These are phyloP conservation scores for Wickerhamiella cacticola DNA, from an alignment of 805 yeast genomes.

Conservation along the genomic window DNA sequence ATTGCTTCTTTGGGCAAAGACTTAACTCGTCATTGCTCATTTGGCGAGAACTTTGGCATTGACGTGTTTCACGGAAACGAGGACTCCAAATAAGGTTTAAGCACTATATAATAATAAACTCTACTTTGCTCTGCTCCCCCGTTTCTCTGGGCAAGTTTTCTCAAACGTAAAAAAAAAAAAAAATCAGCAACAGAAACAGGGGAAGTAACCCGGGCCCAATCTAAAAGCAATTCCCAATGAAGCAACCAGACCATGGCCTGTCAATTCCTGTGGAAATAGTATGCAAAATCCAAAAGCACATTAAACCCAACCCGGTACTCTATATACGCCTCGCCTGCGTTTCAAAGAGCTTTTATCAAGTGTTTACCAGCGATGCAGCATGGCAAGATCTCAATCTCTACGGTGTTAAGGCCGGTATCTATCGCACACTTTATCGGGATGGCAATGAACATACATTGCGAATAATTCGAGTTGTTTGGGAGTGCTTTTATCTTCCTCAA, in stretches of 20 bases:
- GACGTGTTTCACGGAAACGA: conserved; percentile 21
- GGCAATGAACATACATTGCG: too few relatives aligned
- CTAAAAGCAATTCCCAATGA: too few relatives aligned
- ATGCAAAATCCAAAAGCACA: not conserved
- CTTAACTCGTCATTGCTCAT: conserved; percentile 21
- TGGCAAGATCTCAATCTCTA: not conserved
- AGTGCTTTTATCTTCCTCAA: too few relatives aligned
- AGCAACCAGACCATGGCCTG: too few relatives aligned
- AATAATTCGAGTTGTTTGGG: too few relatives aligned
- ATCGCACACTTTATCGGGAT: too few relatives aligned
- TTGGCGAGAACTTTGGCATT: conserved; percentile 14
- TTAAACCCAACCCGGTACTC: not conserved
- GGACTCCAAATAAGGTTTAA: conserved; percentile 20
- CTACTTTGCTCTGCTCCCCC: too few relatives aligned
- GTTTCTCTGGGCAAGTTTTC: too few relatives aligned
- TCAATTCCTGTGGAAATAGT: not conserved
- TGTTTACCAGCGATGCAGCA: not conserved
- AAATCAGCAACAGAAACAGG: too few relatives aligned
- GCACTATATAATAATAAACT: too few relatives aligned
- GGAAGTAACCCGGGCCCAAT: too few relatives aligned
- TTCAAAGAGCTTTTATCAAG: not conserved
- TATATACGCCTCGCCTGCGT: not conserved
- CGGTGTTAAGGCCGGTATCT: not conserved
- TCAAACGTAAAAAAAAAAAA: too few relatives aligned
- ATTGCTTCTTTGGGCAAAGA: conserved; percentile 23